Evolutionary conservation across 129 eudicot genomes (phyloP).

Genomic region (Flaveria robusta): DNA sequence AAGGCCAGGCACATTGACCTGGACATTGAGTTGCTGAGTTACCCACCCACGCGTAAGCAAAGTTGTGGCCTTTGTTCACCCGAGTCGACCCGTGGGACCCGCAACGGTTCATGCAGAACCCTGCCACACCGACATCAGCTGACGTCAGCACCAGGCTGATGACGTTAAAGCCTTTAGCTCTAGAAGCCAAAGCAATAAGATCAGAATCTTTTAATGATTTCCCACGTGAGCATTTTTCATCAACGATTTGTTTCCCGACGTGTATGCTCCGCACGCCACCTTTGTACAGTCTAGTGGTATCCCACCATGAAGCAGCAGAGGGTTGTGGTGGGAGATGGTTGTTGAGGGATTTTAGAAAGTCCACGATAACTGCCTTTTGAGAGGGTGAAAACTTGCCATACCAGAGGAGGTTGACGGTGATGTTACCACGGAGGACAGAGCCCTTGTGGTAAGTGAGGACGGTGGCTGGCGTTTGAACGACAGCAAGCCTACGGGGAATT

Average conservation of each 20-base stretch:
- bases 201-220: conserved; percentile 54
- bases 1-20: conserved; percentile 92
- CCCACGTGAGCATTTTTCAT: conserved; percentile 57
- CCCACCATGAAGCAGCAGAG: conserved; percentile 82
- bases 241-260: conserved; percentile 57
- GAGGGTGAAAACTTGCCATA: conserved; percentile 60
- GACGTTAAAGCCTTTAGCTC: conserved; percentile 18
- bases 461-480: conserved; percentile 51
- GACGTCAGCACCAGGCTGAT: conserved; percentile 66
- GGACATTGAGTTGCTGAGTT: conserved; percentile 80
- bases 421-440: conserved; percentile 57
- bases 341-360: conserved; percentile 59
- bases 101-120: conserved; percentile 73
- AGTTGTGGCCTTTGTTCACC: conserved; percentile 32
- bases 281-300: conserved; percentile 55
- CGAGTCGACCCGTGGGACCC: conserved; percentile 69
- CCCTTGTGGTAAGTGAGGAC: conserved; percentile 71
- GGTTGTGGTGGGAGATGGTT: conserved; percentile 36
- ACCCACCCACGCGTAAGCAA: conserved; percentile 80
- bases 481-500: conserved; percentile 43
- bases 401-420: conserved; percentile 73
- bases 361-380: conserved; percentile 55
- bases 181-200: conserved; percentile 50
- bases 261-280: conserved; percentile 42
- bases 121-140: conserved; percentile 57